Conservation (phyloP, 2,329 filamentous ascomycete species). For the Huntiella decipiens region DNA sequence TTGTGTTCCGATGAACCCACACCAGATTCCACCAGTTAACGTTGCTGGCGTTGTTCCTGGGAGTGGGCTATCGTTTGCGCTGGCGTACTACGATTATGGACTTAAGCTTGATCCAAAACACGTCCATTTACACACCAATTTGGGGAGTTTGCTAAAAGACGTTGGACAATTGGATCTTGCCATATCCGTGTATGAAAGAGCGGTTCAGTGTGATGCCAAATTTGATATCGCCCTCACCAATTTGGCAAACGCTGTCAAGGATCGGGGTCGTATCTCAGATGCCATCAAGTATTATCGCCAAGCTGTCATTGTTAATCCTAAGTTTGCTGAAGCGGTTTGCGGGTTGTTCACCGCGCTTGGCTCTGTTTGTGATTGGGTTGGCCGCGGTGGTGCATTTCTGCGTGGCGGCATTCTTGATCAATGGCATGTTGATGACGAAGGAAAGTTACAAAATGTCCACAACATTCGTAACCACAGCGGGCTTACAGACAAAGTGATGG, state of each 20-base stretch:
- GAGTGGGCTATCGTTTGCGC: conserved; percentile 69
- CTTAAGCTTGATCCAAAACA: conserved; percentile 71
- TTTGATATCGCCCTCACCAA: conserved; percentile 97
- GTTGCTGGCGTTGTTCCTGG: conserved; percentile 52
- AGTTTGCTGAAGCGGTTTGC: conserved; percentile 93
- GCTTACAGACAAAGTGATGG: conserved; percentile 76
- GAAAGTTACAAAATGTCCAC: conserved; percentile 60
- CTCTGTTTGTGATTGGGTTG: conserved; percentile 88
- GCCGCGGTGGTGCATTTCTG: conserved; percentile 69
- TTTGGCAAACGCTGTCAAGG: conserved; percentile 91
- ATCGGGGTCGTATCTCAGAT: conserved; percentile 79
- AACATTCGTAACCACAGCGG: conserved; percentile 45
- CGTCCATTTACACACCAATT: conserved; percentile 89
- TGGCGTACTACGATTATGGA: conserved; percentile 92
- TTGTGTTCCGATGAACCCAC: conserved; percentile 13
- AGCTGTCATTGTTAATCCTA: conserved; percentile 77
- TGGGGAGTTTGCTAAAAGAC: conserved; percentile 88
- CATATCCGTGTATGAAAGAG: conserved; percentile 93
- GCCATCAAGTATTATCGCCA: conserved; percentile 83
- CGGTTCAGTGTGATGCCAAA: conserved; percentile 75
- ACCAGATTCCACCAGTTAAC: background rate
- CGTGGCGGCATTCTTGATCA: conserved; percentile 57
- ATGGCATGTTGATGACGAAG: conserved; percentile 79
- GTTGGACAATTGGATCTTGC: conserved; percentile 82
- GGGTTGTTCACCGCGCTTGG: conserved; percentile 88